Evolutionary conservation across 1,284 basidiomycete genomes (phyloP).

Genomic region (Singerocomus inundabilis): DNA sequence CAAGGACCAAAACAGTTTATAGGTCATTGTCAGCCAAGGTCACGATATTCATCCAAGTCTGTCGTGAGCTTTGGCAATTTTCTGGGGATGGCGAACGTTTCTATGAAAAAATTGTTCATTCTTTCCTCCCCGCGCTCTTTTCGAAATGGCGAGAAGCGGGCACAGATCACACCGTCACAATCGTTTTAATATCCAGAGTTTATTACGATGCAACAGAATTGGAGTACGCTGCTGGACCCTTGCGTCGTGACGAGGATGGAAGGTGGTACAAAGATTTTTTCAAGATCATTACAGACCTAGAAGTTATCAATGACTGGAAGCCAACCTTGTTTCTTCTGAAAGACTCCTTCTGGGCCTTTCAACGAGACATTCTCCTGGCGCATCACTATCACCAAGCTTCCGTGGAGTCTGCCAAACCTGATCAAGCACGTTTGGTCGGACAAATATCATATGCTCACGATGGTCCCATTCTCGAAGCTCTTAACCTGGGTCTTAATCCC

Average conservation of each 20-base stretch:
- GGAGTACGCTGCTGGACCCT: conserved; percentile 72
- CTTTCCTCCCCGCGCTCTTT: conserved; percentile 86
- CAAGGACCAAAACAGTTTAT: conserved; percentile 86
- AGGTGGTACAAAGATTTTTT: conserved; percentile 95
- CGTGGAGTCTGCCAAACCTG: conserved; percentile 42
- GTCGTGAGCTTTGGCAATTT: conserved; percentile 96
- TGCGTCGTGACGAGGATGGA: conserved; percentile 70
- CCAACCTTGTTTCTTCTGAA: conserved; percentile 85
- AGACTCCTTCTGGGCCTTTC: conserved; percentile 84
- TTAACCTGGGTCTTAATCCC: conserved; percentile 92
- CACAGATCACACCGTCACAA: conserved; percentile 92
- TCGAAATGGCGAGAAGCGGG: conserved; percentile 77
- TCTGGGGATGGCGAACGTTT: conserved; percentile 94
- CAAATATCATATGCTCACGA: conserved; percentile 87
- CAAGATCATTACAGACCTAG: conserved; percentile 92
- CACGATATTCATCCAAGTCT: conserved; percentile 94
- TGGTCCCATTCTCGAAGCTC: conserved; percentile 91
- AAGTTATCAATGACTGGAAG: conserved; percentile 86
- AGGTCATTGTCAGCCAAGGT: conserved; percentile 90
- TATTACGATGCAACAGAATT: conserved; percentile 86
- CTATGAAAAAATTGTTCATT: conserved; percentile 95
- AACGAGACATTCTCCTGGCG: conserved; percentile 82
- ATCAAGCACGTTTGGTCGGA: conserved; percentile 73
- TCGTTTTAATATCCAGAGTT: conserved; percentile 93
- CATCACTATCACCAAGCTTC: conserved; percentile 78